Evolutionary conservation across 169 alveolate species (phyloP).

Genomic region (Cryptosporidium meleagridis): DNA sequence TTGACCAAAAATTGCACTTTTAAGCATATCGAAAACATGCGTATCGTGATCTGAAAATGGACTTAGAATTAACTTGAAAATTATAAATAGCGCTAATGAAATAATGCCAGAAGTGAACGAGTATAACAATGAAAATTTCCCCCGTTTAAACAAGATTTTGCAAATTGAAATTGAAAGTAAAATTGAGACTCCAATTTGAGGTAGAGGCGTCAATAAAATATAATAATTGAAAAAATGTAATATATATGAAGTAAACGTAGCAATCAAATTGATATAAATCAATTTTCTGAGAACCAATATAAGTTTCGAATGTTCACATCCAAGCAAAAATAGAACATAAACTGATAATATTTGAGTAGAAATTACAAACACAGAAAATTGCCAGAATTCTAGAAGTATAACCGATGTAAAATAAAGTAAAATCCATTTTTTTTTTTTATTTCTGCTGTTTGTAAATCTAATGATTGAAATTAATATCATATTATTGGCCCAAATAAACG

Average conservation of each 20-base stretch:
- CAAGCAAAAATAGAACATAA: conserved; percentile 24
- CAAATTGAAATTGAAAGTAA: not conserved
- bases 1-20: conserved; percentile 46
- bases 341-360: conserved; percentile 31
- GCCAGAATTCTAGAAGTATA: conserved; percentile 51
- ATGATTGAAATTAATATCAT: conserved; percentile 24
- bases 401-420: conserved; percentile 12
- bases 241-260: not conserved
- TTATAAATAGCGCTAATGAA: conserved; percentile 1
- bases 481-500: conserved; percentile 77
- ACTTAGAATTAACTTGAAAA: not conserved
- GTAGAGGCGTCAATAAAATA: conserved; percentile 29
- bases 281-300: not conserved
- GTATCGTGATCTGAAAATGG: conserved; percentile 74
- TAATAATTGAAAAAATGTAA: conserved; percentile 33
- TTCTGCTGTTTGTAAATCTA: not conserved
- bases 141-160: not conserved
- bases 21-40: conserved; percentile 75
- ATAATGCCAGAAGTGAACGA: not conserved
- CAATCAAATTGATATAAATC: conserved; percentile 2
- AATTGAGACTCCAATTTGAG: conserved; percentile 41
- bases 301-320: conserved; percentile 6
- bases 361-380: conserved; percentile 58
- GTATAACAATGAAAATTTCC: not conserved
- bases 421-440: conserved; percentile 15